These are phyloP conservation scores for Isatis lusitanica DNA, from an alignment of 441 rosid genomes.

Conservation along the genomic window DNA sequence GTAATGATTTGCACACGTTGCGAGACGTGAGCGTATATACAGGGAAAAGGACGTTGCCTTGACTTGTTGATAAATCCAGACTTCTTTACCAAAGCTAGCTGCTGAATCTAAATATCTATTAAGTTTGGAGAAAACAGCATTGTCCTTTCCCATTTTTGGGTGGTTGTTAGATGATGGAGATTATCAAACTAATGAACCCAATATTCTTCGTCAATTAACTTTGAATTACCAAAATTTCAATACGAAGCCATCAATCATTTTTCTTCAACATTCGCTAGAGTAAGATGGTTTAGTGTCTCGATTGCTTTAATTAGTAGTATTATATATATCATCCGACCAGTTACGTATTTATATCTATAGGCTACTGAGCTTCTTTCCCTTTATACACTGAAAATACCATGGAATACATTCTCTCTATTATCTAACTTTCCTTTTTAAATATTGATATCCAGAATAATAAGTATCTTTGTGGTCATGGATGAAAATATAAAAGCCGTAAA, in stretches of 20 bases:
- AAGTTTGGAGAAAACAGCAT: background rate
- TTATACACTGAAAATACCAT: background rate
- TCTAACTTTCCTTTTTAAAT: background rate
- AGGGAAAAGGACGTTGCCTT: conserved; percentile 1
- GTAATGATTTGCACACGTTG: background rate
- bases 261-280: conserved; percentile 1
- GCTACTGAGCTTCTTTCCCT: no score
- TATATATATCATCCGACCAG: no score
- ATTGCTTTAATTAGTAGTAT: background rate
- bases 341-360: no score
- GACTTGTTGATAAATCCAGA: background rate
- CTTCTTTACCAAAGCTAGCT: background rate
- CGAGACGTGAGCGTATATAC: background rate
- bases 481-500: conserved; percentile 13
- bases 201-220: no score
- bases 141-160: background rate
- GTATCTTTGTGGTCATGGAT: background rate
- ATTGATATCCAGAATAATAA: background rate
- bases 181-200: no score
- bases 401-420: conserved; percentile 1
- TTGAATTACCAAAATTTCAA: background rate
- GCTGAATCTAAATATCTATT: conserved; percentile 1
- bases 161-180: conserved; percentile 5
- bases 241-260: background rate
- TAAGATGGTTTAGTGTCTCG: background rate